Evolutionary conservation across 495 filamentous ascomycete species (phyloP).

Genomic region (Penicillium atrosanguineum): DNA sequence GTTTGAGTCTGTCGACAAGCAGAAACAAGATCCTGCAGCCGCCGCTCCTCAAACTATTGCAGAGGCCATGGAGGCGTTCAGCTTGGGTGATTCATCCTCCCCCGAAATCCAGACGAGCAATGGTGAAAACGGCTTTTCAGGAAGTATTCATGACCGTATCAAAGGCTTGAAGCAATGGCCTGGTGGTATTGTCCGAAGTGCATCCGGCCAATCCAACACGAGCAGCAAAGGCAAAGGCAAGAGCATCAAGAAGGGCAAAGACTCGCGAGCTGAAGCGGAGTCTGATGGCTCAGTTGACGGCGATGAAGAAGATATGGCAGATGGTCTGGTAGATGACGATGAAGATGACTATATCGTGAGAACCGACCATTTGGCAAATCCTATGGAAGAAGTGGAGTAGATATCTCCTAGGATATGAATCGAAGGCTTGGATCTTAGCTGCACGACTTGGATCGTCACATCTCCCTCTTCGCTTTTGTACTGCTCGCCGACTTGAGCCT

Average conservation of each 20-base stretch:
- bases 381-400: constrained; percentile 30
- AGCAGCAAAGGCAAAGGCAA: constrained; percentile 42
- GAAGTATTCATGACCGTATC: constrained; percentile 22
- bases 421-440: neutral
- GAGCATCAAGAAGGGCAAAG: constrained; percentile 42
- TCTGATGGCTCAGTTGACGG: constrained; percentile 43
- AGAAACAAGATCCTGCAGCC: constrained; percentile 31
- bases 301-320: constrained; percentile 37
- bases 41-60: constrained; percentile 36
- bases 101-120: constrained; percentile 28
- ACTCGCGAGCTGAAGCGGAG: constrained; percentile 19
- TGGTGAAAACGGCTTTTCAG: constrained; percentile 24
- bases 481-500: too few relatives aligned
- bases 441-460: neutral
- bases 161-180: constrained; percentile 34
- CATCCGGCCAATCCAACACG: constrained; percentile 26
- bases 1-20: constrained; percentile 65
- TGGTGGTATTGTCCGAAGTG: constrained; percentile 25
- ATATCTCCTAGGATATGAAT: neutral
- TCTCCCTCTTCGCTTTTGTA: neutral
- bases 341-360: constrained; percentile 46
- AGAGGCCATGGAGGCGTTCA: constrained; percentile 39
- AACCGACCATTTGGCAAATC: constrained; percentile 39
- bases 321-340: constrained; percentile 37
- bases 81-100: constrained; percentile 18